phyloP scores from a whole-genome alignment of 345 rosid species.

The Excoecaria agallocha region DNA sequence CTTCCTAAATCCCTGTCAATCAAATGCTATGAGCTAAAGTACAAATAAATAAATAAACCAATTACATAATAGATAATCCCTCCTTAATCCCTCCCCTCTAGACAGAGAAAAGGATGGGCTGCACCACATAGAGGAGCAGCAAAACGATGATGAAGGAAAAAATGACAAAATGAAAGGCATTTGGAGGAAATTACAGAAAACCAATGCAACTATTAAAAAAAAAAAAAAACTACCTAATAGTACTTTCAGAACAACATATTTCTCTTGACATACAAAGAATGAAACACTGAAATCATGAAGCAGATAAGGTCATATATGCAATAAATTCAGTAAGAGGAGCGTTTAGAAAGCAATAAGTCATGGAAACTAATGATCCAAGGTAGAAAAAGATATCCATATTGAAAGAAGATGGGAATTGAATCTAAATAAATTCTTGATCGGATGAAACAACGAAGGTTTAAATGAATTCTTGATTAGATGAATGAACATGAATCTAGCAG shows the following conservation, averaged over 20 bases:
- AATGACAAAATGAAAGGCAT: too few relatives aligned
- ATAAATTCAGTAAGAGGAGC: too few relatives aligned
- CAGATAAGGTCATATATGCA: too few relatives aligned
- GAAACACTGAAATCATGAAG: not conserved
- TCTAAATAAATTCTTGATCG: too few relatives aligned
- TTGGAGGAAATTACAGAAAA: too few relatives aligned
- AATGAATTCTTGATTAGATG: not conserved
- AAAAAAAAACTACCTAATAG: not conserved
- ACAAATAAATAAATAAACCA: not conserved
- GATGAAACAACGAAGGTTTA: too few relatives aligned
- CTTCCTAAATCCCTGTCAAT: conserved; percentile 81
- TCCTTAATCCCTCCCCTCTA: not conserved
- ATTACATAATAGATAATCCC: not conserved
- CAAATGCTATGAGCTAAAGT: not conserved
- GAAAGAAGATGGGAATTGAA: not conserved
- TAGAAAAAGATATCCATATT: not conserved
- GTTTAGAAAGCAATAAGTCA: not conserved
- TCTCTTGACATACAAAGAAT: not conserved
- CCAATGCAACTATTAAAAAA: too few relatives aligned
- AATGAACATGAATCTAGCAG: not conserved
- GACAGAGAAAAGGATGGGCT: too few relatives aligned
- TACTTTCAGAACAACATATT: not conserved
- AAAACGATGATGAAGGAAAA: too few relatives aligned
- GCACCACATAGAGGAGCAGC: too few relatives aligned
- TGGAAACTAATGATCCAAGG: not conserved